These are phyloP conservation scores for Podaxis sp. DNA, from an alignment of 768 basidiomycete genomes.

Conservation along the genomic window DNA sequence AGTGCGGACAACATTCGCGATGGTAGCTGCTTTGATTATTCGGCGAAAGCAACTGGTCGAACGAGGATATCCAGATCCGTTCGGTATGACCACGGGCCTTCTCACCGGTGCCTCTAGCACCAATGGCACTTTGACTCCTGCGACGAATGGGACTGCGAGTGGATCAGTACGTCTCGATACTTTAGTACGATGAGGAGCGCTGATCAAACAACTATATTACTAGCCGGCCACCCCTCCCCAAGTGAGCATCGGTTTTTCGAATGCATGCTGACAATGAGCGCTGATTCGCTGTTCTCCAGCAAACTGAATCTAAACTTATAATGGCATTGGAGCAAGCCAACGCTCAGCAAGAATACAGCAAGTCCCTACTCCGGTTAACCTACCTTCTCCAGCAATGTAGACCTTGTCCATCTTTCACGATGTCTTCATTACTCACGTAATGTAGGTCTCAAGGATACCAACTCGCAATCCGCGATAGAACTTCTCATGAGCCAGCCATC, in stretches of 20 bases:
- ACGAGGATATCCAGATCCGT: slow-evolving; percentile 77
- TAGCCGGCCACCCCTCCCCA: slow-evolving; percentile 9
- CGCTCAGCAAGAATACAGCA: slow-evolving; percentile 77
- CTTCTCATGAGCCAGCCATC: slow-evolving; percentile 79
- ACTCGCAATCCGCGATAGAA: slow-evolving; percentile 79
- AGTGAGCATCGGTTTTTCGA: slow-evolving; percentile 3
- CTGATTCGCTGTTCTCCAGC: slow-evolving; percentile 26
- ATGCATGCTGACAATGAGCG: neutral
- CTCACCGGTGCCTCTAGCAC: slow-evolving; percentile 15
- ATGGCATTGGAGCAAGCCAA: slow-evolving; percentile 73
- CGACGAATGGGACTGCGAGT: slow-evolving; percentile 11
- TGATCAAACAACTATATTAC: neutral
- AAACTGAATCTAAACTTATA: slow-evolving; percentile 58
- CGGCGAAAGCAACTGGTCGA: slow-evolving; percentile 73
- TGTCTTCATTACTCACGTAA: slow-evolving; percentile 1
- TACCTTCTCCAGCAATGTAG: slow-evolving; percentile 79
- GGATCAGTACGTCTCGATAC: slow-evolving; percentile 14
- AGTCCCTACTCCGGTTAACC: slow-evolving; percentile 74
- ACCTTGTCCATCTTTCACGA: slow-evolving; percentile 18
- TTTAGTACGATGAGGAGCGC: neutral
- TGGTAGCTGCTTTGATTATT: slow-evolving; percentile 90
- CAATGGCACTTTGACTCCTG: neutral
- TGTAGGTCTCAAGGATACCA: slow-evolving; percentile 61
- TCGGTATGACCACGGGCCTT: slow-evolving; percentile 41
- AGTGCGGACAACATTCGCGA: slow-evolving; percentile 94